These are phyloP conservation scores for Kockovaella imperatae DNA, from an alignment of 768 basidiomycete species.

Conservation along the genomic window DNA sequence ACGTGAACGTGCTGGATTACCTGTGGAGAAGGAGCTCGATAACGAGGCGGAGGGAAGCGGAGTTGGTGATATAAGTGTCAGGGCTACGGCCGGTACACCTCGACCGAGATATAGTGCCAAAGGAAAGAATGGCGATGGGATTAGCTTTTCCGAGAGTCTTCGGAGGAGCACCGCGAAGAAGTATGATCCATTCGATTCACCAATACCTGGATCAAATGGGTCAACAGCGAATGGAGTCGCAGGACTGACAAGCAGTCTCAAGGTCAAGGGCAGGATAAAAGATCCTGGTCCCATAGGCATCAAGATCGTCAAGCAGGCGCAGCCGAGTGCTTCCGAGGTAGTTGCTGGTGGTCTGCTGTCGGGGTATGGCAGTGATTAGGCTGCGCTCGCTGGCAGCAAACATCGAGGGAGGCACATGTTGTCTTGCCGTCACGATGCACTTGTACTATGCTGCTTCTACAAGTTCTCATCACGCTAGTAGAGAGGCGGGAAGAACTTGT, in stretches of 20 bases:
- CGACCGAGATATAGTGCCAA: slow-evolving; percentile 6
- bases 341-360: slow-evolving; percentile 23
- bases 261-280: slow-evolving; percentile 22
- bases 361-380: slow-evolving; percentile 37
- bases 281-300: slow-evolving; percentile 5
- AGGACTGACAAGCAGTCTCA: background rate
- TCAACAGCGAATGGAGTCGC: background rate
- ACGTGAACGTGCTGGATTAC: slow-evolving; percentile 49
- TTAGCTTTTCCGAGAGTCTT: slow-evolving; percentile 16
- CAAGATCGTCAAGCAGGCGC: background rate
- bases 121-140: slow-evolving; percentile 10
- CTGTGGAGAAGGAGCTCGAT: background rate
- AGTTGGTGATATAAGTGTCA: slow-evolving; percentile 3
- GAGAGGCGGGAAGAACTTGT: slow-evolving; percentile 34
- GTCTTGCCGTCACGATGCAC: no score
- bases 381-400: background rate
- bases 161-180: slow-evolving; percentile 31
- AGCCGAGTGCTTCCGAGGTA: background rate
- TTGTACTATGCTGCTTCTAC: no score
- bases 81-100: slow-evolving; percentile 6
- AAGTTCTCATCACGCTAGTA: slow-evolving; percentile 15
- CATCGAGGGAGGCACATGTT: no score
- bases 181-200: slow-evolving; percentile 31
- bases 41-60: slow-evolving; percentile 3
- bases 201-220: no score